phyloP scores from a whole-genome alignment of 495 filamentous ascomycete species.

The Cenococcum geophilum region DNA sequence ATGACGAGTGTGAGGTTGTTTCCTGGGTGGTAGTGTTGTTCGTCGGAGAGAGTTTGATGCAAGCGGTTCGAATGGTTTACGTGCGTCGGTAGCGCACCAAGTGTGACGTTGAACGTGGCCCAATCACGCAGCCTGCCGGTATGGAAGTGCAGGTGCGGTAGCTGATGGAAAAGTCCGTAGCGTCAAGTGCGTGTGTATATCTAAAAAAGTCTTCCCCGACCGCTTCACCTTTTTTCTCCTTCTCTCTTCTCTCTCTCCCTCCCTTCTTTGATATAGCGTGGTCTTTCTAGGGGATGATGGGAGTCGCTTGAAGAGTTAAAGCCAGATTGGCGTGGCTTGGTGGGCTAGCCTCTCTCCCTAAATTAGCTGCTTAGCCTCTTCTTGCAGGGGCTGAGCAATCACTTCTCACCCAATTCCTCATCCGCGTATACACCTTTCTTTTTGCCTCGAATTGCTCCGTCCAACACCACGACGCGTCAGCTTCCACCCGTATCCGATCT shows the following conservation, averaged over 20 bases:
- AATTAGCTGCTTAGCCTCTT: neutral
- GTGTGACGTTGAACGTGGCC: slow-evolving; percentile 22
- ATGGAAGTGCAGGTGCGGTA: slow-evolving; percentile 5
- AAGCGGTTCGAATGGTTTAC: slow-evolving; percentile 1
- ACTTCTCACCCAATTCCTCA: slow-evolving; percentile 1
- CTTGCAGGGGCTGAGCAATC: neutral
- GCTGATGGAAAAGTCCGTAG: neutral
- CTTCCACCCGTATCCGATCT: neutral
- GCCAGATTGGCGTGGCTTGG: neutral
- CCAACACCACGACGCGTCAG: slow-evolving; percentile 18
- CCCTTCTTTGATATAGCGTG: too few species aligned
- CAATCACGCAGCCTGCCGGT: slow-evolving; percentile 19
- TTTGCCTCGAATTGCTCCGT: neutral
- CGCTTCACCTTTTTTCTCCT: neutral
- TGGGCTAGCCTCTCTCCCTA: neutral
- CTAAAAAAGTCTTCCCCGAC: neutral
- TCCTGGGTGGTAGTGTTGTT: slow-evolving; percentile 1
- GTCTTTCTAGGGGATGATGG: neutral
- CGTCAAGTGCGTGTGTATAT: neutral
- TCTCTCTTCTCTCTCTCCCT: neutral
- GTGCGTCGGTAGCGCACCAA: slow-evolving; percentile 20
- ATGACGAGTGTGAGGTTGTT: slow-evolving; percentile 16
- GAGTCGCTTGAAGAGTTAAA: neutral
- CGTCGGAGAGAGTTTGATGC: neutral
- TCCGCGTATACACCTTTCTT: neutral